Evolutionary conservation across 345 rosid species (phyloP).

Genomic region (Eucalyptus erythrocorys): DNA sequence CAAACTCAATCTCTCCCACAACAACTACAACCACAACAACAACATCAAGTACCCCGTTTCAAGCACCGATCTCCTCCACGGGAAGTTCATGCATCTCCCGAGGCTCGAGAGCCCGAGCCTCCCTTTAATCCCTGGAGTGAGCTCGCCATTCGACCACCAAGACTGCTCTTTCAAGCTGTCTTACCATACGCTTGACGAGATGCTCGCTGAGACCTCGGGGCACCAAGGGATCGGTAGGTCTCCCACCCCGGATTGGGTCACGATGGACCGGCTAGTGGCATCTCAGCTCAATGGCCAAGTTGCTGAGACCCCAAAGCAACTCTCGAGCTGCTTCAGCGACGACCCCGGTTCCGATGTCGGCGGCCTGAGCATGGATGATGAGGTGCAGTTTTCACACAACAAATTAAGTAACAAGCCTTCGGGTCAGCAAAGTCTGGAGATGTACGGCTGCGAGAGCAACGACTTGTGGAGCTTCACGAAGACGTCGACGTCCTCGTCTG

Average conservation of each 20-base stretch:
- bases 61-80: not conserved
- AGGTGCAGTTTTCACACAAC: slow-evolving; percentile 19
- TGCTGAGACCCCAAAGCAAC: slow-evolving; percentile 22
- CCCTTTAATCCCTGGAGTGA: not conserved
- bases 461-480: slow-evolving; percentile 64
- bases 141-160: not conserved
- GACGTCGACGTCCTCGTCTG: slow-evolving; percentile 49
- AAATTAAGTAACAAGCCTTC: slow-evolving; percentile 2
- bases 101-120: slow-evolving; percentile 24
- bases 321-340: slow-evolving; percentile 25
- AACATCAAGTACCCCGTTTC: not conserved
- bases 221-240: not conserved
- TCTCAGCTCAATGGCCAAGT: slow-evolving; percentile 11
- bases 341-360: slow-evolving; percentile 13
- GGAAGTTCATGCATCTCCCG: slow-evolving; percentile 28
- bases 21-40: not conserved
- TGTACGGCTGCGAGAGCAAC: slow-evolving; percentile 17
- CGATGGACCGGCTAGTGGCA: slow-evolving; percentile 6
- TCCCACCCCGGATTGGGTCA: not conserved
- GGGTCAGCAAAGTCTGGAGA: slow-evolving; percentile 1
- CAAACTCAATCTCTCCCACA: not conserved
- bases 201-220: not conserved
- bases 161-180: not conserved
- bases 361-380: slow-evolving; percentile 21
- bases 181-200: slow-evolving; percentile 11